Percentiles rank a stretch among this genome's conserved stretches.
Conservation (phyloP, 2,329 filamentous ascomycete genomes). For the Fusarium armeniacum region DNA sequence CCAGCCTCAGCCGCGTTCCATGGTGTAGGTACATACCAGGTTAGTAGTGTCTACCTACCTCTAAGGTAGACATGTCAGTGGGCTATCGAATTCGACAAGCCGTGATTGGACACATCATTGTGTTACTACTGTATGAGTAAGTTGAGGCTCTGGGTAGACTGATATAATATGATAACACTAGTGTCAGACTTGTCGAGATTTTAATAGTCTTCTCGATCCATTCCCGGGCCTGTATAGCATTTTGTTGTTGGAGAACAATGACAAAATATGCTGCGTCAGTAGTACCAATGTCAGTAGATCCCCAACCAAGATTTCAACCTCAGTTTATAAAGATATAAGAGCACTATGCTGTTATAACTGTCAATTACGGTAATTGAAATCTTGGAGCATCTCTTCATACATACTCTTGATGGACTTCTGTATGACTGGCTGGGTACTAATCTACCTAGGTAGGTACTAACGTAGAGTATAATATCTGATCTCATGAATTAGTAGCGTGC, state of each 20-base stretch:
- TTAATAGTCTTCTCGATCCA: not conserved
- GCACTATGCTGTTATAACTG: too few relatives aligned
- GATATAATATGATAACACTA: not conserved
- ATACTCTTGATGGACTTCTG: not conserved
- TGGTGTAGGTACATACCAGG: not conserved
- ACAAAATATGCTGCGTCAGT: constrained; percentile 1
- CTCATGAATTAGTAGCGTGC: not conserved
- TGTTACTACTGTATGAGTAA: not conserved
- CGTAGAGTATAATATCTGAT: not conserved
- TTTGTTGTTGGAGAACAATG: not conserved
- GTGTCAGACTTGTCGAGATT: not conserved
- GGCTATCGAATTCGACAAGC: not conserved
- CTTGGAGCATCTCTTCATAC: not conserved
- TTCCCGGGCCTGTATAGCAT: not conserved
- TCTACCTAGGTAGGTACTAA: not conserved
- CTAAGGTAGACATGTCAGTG: not conserved
- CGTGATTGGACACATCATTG: not conserved
- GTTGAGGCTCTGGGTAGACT: not conserved
- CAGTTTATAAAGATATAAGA: too few relatives aligned
- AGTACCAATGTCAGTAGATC: not conserved
- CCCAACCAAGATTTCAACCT: not conserved
- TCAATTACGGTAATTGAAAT: not conserved
- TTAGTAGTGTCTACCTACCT: not conserved
- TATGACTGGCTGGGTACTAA: not conserved
- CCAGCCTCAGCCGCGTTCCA: constrained; percentile 30